Base-by-base conservation (phyloP, 345 rosid genomes). In the Gossypium australe region DNA sequence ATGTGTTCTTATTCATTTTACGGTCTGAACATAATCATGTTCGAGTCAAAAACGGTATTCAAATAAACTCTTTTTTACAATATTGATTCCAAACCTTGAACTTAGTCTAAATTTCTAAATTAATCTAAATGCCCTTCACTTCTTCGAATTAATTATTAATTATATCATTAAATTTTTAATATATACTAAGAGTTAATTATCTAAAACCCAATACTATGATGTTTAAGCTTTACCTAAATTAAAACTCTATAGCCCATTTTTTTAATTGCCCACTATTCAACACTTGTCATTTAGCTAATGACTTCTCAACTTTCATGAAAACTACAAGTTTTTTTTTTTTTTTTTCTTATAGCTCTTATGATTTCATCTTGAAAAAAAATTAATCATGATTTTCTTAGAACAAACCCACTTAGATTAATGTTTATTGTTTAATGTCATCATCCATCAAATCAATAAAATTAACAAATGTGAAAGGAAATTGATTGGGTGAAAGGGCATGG, bases 251-350 rank as follows among this genome's bases (percentile, higher is more conserved):
- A 16, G 43, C 9, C 7, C 57, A 48, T 13, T 27, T 27, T 10
- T 34, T 18, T 18, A n/a, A 5, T n/a, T 29, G 51, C 48, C 10
- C 45, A 49, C 60, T 17, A 3, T 41, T 43, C 53, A 20, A 55
- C 47, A 13, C 9, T 57, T 18, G 75, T 72, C 75, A 45, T 22
- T 58, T 57, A 20, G 41, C 34, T 24, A 59, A 65, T 66, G 77
- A 79, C 82, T 47, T 53, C 79, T 67, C 77, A 79, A 25, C 82
- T 74, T 63, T 61, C 78, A 29, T 47, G 20, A 63, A 76, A 76
- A 61, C 11, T 56, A 7, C 73, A 29, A 0, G 2, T 7, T 9
- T 13, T 58, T 27, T 20, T 20, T 20, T 20, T 20, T 20, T 27
- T 27, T 18, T 52, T 53, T n/a, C 13, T 47, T 47, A 47, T 10